These are phyloP conservation scores for Hirsutella rhossiliensis DNA, from an alignment of 2,329 filamentous ascomycete genomes.

Conservation along the genomic window DNA sequence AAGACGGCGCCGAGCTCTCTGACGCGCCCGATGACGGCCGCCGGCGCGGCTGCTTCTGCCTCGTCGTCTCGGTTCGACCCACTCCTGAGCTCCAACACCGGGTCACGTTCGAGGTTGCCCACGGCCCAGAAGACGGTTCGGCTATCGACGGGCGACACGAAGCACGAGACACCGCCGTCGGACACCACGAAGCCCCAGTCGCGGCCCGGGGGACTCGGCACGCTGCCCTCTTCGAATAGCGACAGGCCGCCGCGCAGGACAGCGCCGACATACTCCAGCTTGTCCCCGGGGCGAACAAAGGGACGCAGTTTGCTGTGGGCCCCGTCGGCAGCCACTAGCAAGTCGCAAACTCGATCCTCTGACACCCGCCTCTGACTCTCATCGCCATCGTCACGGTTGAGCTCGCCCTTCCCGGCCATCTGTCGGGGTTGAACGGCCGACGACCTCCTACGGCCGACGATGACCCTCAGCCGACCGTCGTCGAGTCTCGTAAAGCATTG, in stretches of 20 bases:
- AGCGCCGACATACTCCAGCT: conserved; percentile 25
- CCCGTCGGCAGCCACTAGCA: conserved; percentile 34
- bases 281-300: conserved; percentile 24
- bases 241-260: conserved; percentile 25
- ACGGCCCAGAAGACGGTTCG: conserved; percentile 29
- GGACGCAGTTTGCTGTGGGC: conserved; percentile 27
- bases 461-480: conserved; percentile 12
- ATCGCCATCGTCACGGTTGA: not conserved
- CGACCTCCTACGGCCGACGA: conserved; percentile 1
- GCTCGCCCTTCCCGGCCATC: not conserved
- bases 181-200: conserved; percentile 30
- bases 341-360: conserved; percentile 18
- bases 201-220: conserved; percentile 19
- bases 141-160: conserved; percentile 30
- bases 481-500: conserved; percentile 10
- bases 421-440: not conserved
- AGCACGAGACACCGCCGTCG: conserved; percentile 26
- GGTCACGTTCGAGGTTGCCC: conserved; percentile 17
- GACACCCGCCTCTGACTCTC: not conserved
- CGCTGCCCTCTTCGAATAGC: conserved; percentile 16
- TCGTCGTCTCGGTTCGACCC: conserved; percentile 1
- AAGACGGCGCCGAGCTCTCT: conserved; percentile 21
- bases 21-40: conserved; percentile 18
- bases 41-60: conserved; percentile 9
- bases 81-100: conserved; percentile 3